Conservation (phyloP, 163 green algal genomes). For the Scenedesmus sp. region DNA sequence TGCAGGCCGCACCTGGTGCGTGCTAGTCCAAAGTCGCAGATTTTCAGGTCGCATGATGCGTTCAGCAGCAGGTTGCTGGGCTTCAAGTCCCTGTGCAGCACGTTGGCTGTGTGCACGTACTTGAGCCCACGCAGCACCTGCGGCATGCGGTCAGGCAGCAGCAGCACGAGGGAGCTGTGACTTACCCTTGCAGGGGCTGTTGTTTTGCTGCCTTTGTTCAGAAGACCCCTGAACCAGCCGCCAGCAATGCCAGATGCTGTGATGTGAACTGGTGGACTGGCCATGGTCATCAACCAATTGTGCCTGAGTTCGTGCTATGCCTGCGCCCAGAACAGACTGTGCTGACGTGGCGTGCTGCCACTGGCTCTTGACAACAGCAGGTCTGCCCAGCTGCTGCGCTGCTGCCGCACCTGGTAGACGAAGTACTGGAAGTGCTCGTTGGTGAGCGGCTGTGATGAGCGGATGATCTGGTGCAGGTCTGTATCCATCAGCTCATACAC, state of each 20-base stretch:
- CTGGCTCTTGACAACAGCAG: neutral
- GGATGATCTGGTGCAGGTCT: conserved; percentile 99
- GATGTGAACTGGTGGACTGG: neutral
- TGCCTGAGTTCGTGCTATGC: neutral
- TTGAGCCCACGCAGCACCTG: conserved; percentile 96
- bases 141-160: neutral
- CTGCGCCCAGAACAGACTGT: neutral
- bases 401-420: conserved; percentile 89
- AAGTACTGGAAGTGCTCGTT: conserved; percentile 99
- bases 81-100: conserved; percentile 98
- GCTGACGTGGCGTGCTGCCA: neutral
- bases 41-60: conserved; percentile 97
- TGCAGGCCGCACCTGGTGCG: conserved; percentile 64
- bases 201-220: neutral
- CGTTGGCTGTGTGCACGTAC: conserved; percentile 95
- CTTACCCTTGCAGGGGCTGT: neutral
- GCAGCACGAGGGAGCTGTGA: neutral
- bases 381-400: neutral
- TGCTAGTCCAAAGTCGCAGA: conserved; percentile 98
- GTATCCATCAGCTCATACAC: conserved; percentile 99
- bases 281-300: neutral
- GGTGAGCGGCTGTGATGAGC: conserved; percentile 91
- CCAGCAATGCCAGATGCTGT: neutral
- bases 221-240: neutral
- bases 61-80: conserved; percentile 97